Conservation (phyloP, 169 alveolate genomes). For the Eimeria acervulina region DNA sequence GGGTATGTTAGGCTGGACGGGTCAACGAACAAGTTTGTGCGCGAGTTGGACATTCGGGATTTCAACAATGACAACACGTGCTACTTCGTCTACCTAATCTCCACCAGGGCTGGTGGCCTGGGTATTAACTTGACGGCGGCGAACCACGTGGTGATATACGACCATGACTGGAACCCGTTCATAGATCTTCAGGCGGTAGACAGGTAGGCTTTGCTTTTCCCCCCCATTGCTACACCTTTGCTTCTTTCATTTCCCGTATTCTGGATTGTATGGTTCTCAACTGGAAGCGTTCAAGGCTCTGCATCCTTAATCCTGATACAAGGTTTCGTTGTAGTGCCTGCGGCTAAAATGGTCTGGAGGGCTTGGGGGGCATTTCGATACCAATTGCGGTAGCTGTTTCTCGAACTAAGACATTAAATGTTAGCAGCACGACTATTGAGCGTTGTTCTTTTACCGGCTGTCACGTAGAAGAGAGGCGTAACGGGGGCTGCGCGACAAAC, state of each 20-base stretch:
- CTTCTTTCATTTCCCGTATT: not conserved
- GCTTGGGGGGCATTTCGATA: no score
- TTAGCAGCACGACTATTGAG: no score
- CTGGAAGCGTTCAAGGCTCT: no score
- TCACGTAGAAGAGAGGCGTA: no score
- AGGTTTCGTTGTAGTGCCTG: not conserved
- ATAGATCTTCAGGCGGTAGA: constrained; percentile 99
- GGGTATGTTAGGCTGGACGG: constrained; percentile 91
- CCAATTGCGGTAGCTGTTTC: no score
- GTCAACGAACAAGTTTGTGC: constrained; percentile 92
- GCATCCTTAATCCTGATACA: not conserved
- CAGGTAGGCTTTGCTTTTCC: constrained; percentile 87
- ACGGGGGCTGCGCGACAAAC: no score
- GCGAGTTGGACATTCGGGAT: constrained; percentile 95
- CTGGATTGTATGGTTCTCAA: not conserved
- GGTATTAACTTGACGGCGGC: constrained; percentile 98
- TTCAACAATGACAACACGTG: constrained; percentile 91
- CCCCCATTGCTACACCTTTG: not conserved
- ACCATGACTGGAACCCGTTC: constrained; percentile 99
- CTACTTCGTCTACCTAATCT: constrained; percentile 92
- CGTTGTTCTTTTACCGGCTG: no score
- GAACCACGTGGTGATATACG: constrained; percentile 99
- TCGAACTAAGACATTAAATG: no score
- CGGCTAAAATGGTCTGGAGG: not conserved
- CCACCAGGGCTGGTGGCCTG: constrained; percentile 98